A percentile compares a stretch with the other conserved stretches of the same genome.
Conservation (phyloP, 805 yeast genomes). For the Wickerhamomyces ciferrii region DNA sequence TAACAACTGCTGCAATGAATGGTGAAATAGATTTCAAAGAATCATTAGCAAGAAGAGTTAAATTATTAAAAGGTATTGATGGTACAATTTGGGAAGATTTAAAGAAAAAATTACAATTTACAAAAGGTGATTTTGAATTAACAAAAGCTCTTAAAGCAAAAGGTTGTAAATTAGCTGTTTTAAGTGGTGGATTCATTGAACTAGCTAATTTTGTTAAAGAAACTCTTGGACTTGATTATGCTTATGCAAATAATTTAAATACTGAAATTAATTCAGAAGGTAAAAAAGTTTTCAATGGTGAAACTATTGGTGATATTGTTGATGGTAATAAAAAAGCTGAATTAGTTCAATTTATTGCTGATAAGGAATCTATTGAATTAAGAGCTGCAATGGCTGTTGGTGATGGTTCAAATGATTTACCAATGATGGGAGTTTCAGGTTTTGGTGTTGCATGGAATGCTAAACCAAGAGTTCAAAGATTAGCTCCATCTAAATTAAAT, state of each 20-base stretch:
- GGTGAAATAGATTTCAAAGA: slow-evolving; percentile 91
- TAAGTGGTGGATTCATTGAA: slow-evolving; percentile 93
- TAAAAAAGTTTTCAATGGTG: slow-evolving; percentile 59
- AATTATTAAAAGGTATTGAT: slow-evolving; percentile 76
- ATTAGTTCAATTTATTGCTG: slow-evolving; percentile 57
- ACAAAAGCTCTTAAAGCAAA: slow-evolving; percentile 51
- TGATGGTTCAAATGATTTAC: slow-evolving; percentile 94
- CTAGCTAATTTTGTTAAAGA: slow-evolving; percentile 72
- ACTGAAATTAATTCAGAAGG: slow-evolving; percentile 40
- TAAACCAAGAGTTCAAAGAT: slow-evolving; percentile 81
- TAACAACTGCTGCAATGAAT: slow-evolving; percentile 94
- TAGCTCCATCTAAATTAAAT: slow-evolving; percentile 82
- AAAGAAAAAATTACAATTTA: slow-evolving; percentile 60
- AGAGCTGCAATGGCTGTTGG: slow-evolving; percentile 76
- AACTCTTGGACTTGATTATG: slow-evolving; percentile 72
- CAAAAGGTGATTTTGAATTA: slow-evolving; percentile 82
- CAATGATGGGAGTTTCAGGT: slow-evolving; percentile 90
- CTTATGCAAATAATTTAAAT: slow-evolving; percentile 72
- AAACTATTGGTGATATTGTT: slow-evolving; percentile 74
- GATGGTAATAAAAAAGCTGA: slow-evolving; percentile 83
- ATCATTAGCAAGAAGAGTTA: slow-evolving; percentile 71
- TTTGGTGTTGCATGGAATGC: slow-evolving; percentile 98
- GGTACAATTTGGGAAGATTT: slow-evolving; percentile 76
- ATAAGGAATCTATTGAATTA: slow-evolving; percentile 45
- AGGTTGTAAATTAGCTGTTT: slow-evolving; percentile 75